Conservation (phyloP, 1,284 basidiomycete genomes). For the Malassezia pachydermatis region DNA sequence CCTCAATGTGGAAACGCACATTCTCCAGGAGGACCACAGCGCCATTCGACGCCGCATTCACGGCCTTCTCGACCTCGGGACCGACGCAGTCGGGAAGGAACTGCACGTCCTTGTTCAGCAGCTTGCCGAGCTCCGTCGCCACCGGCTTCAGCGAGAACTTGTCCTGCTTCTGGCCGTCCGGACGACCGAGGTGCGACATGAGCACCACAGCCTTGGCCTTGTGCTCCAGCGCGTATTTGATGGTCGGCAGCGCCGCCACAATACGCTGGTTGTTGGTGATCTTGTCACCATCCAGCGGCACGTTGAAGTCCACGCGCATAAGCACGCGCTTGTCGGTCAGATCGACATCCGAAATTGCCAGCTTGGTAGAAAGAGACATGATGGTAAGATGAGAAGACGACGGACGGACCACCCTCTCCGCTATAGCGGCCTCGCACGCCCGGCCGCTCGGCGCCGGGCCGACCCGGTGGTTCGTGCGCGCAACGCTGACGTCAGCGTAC, state of each 20-base stretch:
- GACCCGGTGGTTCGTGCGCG: conserved; percentile 2
- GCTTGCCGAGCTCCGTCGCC: conserved; percentile 51
- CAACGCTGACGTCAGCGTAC: neutral
- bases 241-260: conserved; percentile 87
- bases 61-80: conserved; percentile 64
- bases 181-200: conserved; percentile 96
- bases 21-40: conserved; percentile 91
- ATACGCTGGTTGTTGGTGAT: conserved; percentile 95
- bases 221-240: conserved; percentile 83
- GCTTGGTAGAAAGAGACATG: conserved; percentile 86
- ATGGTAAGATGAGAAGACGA: neutral
- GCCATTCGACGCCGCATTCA: conserved; percentile 62
- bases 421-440: neutral
- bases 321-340: conserved; percentile 76
- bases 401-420: conserved; percentile 1
- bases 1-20: conserved; percentile 94
- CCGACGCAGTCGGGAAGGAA: conserved; percentile 85
- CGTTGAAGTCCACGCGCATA: conserved; percentile 79
- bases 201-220: conserved; percentile 75
- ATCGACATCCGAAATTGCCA: conserved; percentile 71
- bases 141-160: conserved; percentile 91
- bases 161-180: conserved; percentile 75
- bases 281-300: conserved; percentile 69
- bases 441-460: neutral
- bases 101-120: conserved; percentile 52